phyloP scores from a whole-genome alignment of 202 grass and related monocot species.

The Panicum hallii region DNA sequence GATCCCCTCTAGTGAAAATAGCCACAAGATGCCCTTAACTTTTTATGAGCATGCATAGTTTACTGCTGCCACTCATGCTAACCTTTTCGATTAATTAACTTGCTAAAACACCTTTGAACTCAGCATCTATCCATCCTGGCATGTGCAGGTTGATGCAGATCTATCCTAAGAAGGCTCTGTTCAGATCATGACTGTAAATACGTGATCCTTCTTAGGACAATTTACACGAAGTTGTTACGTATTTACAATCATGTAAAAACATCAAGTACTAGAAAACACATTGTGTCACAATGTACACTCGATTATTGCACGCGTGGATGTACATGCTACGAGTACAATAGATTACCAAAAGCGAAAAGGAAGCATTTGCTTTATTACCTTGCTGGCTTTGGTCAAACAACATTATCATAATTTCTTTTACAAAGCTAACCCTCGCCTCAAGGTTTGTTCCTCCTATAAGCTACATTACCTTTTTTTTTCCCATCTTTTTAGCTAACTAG shows the following conservation, averaged over 20 bases:
- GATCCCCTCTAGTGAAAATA: background rate
- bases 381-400: conserved; percentile 43
- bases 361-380: conserved; percentile 26
- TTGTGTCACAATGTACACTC: background rate
- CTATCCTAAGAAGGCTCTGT: no score
- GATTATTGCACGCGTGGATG: background rate
- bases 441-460: conserved; percentile 5
- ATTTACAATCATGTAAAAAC: background rate
- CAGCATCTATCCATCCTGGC: conserved; percentile 25
- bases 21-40: background rate
- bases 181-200: no score
- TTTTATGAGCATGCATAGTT: background rate
- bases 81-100: conserved; percentile 4
- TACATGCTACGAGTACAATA: background rate
- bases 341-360: conserved; percentile 20
- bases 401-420: conserved; percentile 27
- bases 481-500: conserved; percentile 30
- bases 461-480: background rate
- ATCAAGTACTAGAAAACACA: background rate
- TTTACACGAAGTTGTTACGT: background rate
- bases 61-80: background rate
- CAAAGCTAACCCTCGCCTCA: conserved; percentile 3
- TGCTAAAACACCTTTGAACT: conserved; percentile 25
- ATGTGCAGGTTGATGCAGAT: background rate
- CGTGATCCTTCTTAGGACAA: background rate